A percentile compares a stretch with the other conserved stretches of the same genome.
Evolutionary conservation across 495 filamentous ascomycete species (phyloP).

Genomic region (Cercophora samala): DNA sequence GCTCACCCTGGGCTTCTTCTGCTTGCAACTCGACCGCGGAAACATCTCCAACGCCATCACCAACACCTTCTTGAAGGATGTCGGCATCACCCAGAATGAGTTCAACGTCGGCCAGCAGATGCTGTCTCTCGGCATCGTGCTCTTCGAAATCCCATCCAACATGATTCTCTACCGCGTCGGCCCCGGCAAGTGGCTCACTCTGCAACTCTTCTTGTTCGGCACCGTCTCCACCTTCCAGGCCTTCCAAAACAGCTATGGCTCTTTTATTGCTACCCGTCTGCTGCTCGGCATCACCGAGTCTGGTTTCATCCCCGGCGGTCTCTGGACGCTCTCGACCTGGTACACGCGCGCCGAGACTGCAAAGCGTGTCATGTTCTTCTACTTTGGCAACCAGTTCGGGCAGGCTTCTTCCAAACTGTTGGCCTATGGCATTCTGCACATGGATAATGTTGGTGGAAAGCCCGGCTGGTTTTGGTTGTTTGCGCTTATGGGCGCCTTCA

Average conservation of each 20-base stretch:
- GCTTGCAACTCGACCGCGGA: slow-evolving; percentile 39
- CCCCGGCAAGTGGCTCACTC: slow-evolving; percentile 56
- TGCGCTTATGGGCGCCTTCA: slow-evolving; percentile 50
- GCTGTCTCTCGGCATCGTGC: slow-evolving; percentile 55
- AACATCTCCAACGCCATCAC: slow-evolving; percentile 37
- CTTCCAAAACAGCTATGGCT: slow-evolving; percentile 49
- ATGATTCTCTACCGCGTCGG: slow-evolving; percentile 56
- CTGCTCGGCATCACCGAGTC: slow-evolving; percentile 53
- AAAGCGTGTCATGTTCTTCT: slow-evolving; percentile 55
- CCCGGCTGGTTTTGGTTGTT: slow-evolving; percentile 65
- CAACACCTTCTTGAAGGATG: slow-evolving; percentile 46
- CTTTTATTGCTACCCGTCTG: slow-evolving; percentile 52
- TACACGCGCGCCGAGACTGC: slow-evolving; percentile 57
- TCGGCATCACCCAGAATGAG: slow-evolving; percentile 53
- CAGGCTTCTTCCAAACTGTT: slow-evolving; percentile 46
- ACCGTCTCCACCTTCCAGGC: slow-evolving; percentile 58
- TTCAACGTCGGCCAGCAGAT: slow-evolving; percentile 58
- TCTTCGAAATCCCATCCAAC: slow-evolving; percentile 58
- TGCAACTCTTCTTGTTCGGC: slow-evolving; percentile 57
- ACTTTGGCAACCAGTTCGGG: slow-evolving; percentile 54
- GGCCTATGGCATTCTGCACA: slow-evolving; percentile 33
- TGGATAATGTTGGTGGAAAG: slow-evolving; percentile 47
- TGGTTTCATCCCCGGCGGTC: slow-evolving; percentile 59
- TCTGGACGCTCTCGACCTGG: slow-evolving; percentile 61
- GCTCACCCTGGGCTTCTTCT: slow-evolving; percentile 57